These are phyloP conservation scores for Helicostylum pulchrum DNA, from an alignment of 192 early-diverging fungal species.

Conservation along the genomic window DNA sequence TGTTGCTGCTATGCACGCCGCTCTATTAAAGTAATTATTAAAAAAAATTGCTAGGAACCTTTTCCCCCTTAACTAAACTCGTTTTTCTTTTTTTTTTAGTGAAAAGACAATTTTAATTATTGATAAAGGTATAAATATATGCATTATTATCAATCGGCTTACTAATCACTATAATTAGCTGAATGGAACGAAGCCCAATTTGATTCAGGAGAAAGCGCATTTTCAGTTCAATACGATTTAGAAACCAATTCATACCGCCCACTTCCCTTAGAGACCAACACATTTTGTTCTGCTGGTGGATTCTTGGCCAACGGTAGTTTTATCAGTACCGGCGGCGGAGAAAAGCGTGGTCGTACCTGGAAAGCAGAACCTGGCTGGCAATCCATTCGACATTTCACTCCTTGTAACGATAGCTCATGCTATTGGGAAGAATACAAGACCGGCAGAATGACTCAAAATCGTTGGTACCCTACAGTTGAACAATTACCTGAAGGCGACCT, in stretches of 20 bases:
- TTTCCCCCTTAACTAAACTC: not conserved
- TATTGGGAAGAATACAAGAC: constrained; percentile 42
- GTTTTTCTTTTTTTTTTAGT: constrained; percentile 4
- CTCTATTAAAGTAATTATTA: constrained; percentile 36
- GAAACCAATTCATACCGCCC: constrained; percentile 40
- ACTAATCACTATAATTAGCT: constrained; percentile 22
- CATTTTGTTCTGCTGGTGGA: constrained; percentile 58
- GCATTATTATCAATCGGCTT: not conserved
- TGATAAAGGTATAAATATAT: constrained; percentile 44
- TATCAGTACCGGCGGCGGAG: constrained; percentile 51
- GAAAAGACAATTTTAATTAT: constrained; percentile 48
- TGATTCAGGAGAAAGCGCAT: constrained; percentile 41
- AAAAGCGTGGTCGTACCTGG: constrained; percentile 38
- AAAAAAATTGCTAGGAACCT: not conserved
- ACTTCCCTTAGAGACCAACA: constrained; percentile 49
- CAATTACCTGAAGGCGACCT: constrained; percentile 48
- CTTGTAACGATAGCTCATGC: constrained; percentile 46
- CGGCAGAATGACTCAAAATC: constrained; percentile 21
- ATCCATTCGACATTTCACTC: constrained; percentile 43
- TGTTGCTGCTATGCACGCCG: constrained; percentile 51
- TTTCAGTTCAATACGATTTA: constrained; percentile 47
- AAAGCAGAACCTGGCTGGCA: constrained; percentile 38
- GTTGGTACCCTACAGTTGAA: constrained; percentile 45
- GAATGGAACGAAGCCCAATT: constrained; percentile 49
- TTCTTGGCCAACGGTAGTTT: constrained; percentile 53